Base-by-base conservation (phyloP, 129 eudicot species). In the Centella asiatica region DNA sequence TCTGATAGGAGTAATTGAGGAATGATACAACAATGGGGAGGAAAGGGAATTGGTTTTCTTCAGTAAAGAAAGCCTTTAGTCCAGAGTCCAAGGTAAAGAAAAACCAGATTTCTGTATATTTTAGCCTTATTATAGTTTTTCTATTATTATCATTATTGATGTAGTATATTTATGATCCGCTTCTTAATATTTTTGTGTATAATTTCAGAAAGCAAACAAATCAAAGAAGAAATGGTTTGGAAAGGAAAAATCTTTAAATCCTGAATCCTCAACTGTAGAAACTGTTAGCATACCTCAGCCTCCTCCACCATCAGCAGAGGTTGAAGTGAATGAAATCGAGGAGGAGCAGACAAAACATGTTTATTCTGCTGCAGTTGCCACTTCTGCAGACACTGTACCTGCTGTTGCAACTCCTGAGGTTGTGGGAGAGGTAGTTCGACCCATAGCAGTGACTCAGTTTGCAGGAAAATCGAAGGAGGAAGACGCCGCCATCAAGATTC, bases 21-120 rank as follows among this genome's bases (percentile, higher is more conserved):
- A 61, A 81, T 81, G 77, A 66, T 71, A 69, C 11, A 46, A 66
- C 58, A 44, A 90, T 83, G 98, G 94, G 85, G 69, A 82, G 82
- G 77, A 90, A 86, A 84, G 81, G 83, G 45, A 80, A 71, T 53
- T 90, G 98, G 98, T 76, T 90, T 68, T 83, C 88, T 34, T 88
- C 99, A 11, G 78, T 92, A 46, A 92, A 92, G 76, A 87, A 92
- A 67, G 99, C 86, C 71, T 79, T 86, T 28, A 73, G 89, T 60
- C 85, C 87, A 61, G 76, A 76, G 57, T 77, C 97, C 57, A 86
- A 83, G 69, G 83, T 47, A 51, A 81, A 90, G 81, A 79, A 64
- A 72, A 58, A 55, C 65, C 81, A 79, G 90, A 90, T 87, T 72
- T 36, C 68, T 29, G 40, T 29, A 2, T 19, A 69, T 33, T 31